Conservation (phyloP, 2,329 filamentous ascomycete species). For the Ophiostoma novo-ulmi region DNA sequence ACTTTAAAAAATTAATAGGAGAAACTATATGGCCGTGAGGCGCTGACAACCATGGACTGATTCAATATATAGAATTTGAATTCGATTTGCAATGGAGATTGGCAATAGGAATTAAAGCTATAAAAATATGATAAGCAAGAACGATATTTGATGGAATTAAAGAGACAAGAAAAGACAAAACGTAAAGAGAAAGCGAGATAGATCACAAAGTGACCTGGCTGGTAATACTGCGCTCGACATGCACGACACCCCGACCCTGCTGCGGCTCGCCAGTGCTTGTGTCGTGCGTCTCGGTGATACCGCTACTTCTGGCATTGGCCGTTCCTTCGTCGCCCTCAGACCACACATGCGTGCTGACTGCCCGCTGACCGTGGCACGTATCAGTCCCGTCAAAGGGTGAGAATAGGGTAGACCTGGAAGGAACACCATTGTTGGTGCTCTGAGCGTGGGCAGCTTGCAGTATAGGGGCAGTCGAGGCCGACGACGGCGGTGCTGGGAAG, state of each 20-base stretch:
- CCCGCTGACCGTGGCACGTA: not conserved
- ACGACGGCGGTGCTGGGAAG: not conserved
- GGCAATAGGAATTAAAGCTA: too few relatives aligned
- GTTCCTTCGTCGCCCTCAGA: constrained; percentile 15
- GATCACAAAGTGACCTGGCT: constrained; percentile 10
- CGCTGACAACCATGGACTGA: too few relatives aligned
- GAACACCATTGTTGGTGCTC: not conserved
- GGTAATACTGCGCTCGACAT: constrained; percentile 20
- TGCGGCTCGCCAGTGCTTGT: not conserved
- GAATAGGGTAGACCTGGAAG: not conserved
- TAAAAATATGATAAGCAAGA: not conserved
- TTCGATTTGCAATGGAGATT: too few relatives aligned
- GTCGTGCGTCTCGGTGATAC: not conserved
- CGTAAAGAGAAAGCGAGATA: not conserved
- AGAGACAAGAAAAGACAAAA: constrained; percentile 6
- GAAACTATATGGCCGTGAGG: too few relatives aligned
- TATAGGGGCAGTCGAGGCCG: not conserved
- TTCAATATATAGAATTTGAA: too few relatives aligned
- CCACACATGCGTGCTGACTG: constrained; percentile 23
- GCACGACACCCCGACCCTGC: constrained; percentile 17
- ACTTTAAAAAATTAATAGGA: too few relatives aligned
- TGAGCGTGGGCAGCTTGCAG: not conserved
- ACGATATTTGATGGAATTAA: not conserved
- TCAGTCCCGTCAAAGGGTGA: constrained; percentile 20
- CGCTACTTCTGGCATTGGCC: not conserved